Percentiles rank a stretch among this genome's conserved stretches.
Conservation (phyloP, 345 rosid genomes). For the Excoecaria cochinchinensis region DNA sequence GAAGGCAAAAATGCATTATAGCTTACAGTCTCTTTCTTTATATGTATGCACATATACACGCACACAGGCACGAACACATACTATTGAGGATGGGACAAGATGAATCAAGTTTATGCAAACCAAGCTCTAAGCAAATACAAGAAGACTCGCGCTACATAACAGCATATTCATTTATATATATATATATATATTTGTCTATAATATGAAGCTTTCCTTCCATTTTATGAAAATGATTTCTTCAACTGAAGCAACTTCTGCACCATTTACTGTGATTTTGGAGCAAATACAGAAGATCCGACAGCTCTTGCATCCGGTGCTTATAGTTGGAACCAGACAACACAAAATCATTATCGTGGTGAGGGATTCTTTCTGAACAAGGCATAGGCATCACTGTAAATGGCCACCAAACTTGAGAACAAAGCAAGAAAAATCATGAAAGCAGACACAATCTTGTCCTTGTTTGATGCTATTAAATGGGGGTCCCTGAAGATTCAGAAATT, state of each 20-base stretch:
- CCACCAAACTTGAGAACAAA: constrained; percentile 20
- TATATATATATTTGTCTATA: too few species aligned
- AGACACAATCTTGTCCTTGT: constrained; percentile 18
- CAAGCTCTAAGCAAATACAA: too few species aligned
- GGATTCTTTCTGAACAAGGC: constrained; percentile 18
- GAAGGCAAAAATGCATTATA: too few species aligned
- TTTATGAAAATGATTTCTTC: neutral
- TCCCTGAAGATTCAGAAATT: constrained; percentile 17
- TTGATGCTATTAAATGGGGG: constrained; percentile 18
- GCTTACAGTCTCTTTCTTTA: too few species aligned
- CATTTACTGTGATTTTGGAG: neutral
- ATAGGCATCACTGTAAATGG: constrained; percentile 22
- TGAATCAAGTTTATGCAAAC: too few species aligned
- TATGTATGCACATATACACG: too few species aligned
- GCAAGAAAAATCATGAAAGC: constrained; percentile 24
- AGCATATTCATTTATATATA: too few species aligned
- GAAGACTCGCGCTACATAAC: too few species aligned
- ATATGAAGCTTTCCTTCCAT: neutral
- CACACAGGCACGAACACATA: too few species aligned
- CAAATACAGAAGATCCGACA: neutral
- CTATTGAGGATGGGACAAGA: too few species aligned
- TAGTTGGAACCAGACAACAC: neutral
- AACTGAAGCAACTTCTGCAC: neutral
- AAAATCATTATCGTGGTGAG: constrained; percentile 3
- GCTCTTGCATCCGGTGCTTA: neutral